Evolutionary conservation across 2,329 filamentous ascomycete species (phyloP), one percentile per base, ranked within the genome.

Genomic region (Talaromyces amestolkiae): DNA sequence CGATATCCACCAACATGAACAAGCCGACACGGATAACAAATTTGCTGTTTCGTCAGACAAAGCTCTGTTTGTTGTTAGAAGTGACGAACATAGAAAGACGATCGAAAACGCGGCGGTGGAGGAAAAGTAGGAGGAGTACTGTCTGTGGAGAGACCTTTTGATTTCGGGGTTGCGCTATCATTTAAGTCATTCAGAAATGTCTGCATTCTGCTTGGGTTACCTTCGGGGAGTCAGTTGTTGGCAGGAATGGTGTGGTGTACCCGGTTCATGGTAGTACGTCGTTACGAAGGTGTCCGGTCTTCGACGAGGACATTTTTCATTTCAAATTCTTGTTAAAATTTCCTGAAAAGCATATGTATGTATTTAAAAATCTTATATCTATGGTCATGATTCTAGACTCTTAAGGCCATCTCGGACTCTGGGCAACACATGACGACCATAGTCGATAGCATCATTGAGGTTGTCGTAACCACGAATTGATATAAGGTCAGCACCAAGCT

Each of bases 381-480:
- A 24, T 24, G 10, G 17, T 17, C 24, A 51, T 27, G 13, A 31
- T 31, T 31, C 47, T 17, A 51, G 13, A 51, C 17, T 19, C 22
- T 51, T 51, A 13, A 54, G 51, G 13, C 27, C 17, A 6, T 33
- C 49, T 27, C 83, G 76, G 1, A 87, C 84, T 17, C 68, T 73
- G 0, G 85, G 85, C 67, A 87, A 69, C 2, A 88, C 78, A 69
- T 84, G 84, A 0, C 85, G 79, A 1, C 85, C 85, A 70, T 87
- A 87, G 68, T 87, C 85, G 62, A 87, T 81, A 0, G 83, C 83
- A 72, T 87, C 85, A 65, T 86, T 85, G 39, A 86, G 73, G 69
- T 87, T 87, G 68, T 87, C 86, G 68, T 87, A 88, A 0, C 85
- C 86, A 41, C 85, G 82, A 68, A 88, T 87, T 0, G 84, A 86